Percentiles rank a stretch among this genome's conserved stretches.
phyloP scores from a whole-genome alignment of 495 filamentous ascomycete species.

The Jackrogersella minutella region DNA sequence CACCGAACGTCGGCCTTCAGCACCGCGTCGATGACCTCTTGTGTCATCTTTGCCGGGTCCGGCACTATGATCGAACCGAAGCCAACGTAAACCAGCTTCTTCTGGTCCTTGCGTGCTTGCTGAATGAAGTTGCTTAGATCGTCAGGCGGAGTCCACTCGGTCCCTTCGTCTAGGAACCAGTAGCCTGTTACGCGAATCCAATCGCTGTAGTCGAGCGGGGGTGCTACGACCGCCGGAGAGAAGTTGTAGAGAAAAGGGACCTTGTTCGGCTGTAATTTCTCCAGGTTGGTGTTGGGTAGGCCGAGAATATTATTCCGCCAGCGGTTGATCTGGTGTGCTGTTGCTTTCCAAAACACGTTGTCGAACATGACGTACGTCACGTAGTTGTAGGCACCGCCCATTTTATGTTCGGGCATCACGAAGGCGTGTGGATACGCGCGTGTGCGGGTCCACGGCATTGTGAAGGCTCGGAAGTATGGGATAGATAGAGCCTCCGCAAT shows the following conservation, averaged over 20 bases:
- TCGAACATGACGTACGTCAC: constrained; percentile 98
- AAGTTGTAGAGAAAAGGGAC: constrained; percentile 98
- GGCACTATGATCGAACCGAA: constrained; percentile 97
- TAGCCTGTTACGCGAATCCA: constrained; percentile 98
- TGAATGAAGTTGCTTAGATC: constrained; percentile 83
- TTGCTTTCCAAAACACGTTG: constrained; percentile 95
- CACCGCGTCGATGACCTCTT: constrained; percentile 89
- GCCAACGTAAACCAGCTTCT: constrained; percentile 95
- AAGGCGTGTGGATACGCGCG: constrained; percentile 97
- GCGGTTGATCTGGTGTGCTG: constrained; percentile 87
- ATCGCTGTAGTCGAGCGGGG: constrained; percentile 94
- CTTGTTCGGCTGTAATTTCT: constrained; percentile 94
- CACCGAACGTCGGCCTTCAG: constrained; percentile 92
- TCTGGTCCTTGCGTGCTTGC: constrained; percentile 77
- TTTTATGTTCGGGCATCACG: constrained; percentile 89
- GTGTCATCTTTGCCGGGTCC: constrained; percentile 85
- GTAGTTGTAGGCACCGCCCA: constrained; percentile 94
- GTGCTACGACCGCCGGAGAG: constrained; percentile 87
- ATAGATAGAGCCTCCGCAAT: constrained; percentile 96
- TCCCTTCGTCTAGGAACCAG: constrained; percentile 91
- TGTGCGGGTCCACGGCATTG: constrained; percentile 98
- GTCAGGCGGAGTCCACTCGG: constrained; percentile 74
- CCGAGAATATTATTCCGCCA: constrained; percentile 86
- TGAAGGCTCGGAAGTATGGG: constrained; percentile 97
- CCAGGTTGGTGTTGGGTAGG: constrained; percentile 79